Evolutionary conservation across 495 filamentous ascomycete genomes (phyloP).

Genomic region (Aspergillus cristatus): DNA sequence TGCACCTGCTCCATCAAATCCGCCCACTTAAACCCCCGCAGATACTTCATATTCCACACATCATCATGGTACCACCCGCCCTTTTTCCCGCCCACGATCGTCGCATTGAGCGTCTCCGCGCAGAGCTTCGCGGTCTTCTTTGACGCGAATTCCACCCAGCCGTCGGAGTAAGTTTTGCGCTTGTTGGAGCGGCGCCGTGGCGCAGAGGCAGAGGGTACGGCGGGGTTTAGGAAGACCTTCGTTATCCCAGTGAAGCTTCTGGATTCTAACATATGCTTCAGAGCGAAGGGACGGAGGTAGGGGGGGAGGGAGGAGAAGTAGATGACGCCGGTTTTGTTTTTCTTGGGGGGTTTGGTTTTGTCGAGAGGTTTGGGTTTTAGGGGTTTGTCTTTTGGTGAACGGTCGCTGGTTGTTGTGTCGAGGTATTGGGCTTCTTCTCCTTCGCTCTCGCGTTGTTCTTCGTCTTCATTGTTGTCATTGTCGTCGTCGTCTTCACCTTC

Average conservation of each 20-base stretch:
- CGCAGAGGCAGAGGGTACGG: constrained; percentile 53
- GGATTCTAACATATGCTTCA: constrained; percentile 66
- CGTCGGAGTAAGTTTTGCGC: constrained; percentile 78
- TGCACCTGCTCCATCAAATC: constrained; percentile 58
- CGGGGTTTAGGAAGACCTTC: constrained; percentile 80
- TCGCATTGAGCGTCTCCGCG: constrained; percentile 78
- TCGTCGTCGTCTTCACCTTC: constrained; percentile 9
- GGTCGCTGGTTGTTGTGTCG: constrained; percentile 6
- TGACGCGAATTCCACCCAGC: constrained; percentile 83
- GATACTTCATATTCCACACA: constrained; percentile 78
- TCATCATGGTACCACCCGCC: constrained; percentile 87
- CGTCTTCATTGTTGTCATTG: constrained; percentile 5
- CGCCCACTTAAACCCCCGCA: constrained; percentile 74
- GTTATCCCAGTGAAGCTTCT: constrained; percentile 63
- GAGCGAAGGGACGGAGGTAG: constrained; percentile 82
- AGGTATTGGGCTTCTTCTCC: constrained; percentile 13
- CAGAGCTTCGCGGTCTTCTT: constrained; percentile 73
- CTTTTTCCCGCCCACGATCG: constrained; percentile 78
- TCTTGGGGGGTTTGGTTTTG: constrained; percentile 20
- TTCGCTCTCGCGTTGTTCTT: too few relatives aligned
- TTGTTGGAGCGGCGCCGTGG: constrained; percentile 69
- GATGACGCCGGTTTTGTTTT: constrained; percentile 60
- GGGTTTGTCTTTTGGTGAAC: constrained; percentile 12
- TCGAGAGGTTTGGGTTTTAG: constrained; percentile 16
- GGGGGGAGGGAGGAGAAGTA: constrained; percentile 89